Evolutionary conservation across 495 filamentous ascomycete species (phyloP).

Genomic region (Trichoderma orchidacearum): DNA sequence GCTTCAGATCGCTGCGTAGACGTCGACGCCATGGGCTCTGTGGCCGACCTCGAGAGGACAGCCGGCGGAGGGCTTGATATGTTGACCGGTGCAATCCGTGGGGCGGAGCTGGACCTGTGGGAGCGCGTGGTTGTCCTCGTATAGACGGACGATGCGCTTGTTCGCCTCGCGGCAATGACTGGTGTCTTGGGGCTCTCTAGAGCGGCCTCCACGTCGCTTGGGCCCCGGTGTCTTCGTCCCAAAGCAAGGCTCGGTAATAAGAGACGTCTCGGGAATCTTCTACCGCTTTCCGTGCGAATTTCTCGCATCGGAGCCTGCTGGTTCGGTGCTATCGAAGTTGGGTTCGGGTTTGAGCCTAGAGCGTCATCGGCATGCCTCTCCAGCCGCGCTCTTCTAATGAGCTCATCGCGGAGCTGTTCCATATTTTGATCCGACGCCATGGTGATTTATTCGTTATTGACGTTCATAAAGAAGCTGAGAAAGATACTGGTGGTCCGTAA

Average conservation of each 20-base stretch:
- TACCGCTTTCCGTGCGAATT: neutral
- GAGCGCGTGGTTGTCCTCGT: too few relatives aligned
- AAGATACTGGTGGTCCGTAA: too few relatives aligned
- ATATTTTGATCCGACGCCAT: neutral
- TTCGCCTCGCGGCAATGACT: neutral
- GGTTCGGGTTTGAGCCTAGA: neutral
- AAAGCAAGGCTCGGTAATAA: neutral
- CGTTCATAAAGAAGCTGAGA: too few relatives aligned
- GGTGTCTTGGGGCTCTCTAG: neutral
- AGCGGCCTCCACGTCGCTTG: neutral
- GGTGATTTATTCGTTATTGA: neutral
- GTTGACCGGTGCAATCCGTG: neutral
- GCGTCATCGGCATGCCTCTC: neutral
- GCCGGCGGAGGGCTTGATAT: neutral
- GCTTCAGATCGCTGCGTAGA: neutral
- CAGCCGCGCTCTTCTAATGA: neutral
- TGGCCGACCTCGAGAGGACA: neutral
- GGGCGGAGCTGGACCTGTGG: neutral
- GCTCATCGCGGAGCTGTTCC: neutral
- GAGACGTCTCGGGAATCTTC: neutral
- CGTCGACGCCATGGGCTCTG: neutral
- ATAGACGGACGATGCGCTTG: neutral
- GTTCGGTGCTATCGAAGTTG: neutral
- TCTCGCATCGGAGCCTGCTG: neutral
- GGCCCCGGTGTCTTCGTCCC: neutral